Evolutionary conservation across 2,329 filamentous ascomycete genomes (phyloP), one percentile per base, ranked within the genome.

Genomic region (Macrophomina tecta): DNA sequence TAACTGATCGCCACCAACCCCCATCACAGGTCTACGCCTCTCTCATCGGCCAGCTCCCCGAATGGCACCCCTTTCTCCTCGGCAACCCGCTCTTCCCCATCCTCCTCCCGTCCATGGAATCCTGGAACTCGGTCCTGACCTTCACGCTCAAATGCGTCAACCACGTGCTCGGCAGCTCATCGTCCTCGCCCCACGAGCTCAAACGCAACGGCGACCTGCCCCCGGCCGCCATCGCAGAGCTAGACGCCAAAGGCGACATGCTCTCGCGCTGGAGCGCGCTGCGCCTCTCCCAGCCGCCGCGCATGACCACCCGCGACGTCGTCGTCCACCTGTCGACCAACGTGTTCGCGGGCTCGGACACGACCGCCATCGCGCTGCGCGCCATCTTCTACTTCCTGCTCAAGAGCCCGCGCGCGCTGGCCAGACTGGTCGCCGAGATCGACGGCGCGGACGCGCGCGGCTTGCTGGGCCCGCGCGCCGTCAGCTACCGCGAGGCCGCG

Each of bases 341-440:
- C 60, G 67, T 80, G 5, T 76, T 76, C 11, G 79, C 78, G 4
- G 79, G 79, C 1, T 73, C 72, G 0, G 79, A 81, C 55, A 79
- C 78, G 0, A 73, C 77, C 6, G 74, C 74, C 60, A 70, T 74
- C 0, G 73, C 75, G 0, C 67, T 78, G 11, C 76, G 79, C 52
- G 73, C 73, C 1, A 72, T 80, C 6, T 68, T 79, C 16, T 81
- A 81, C 62, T 72, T 72, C 53, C 75, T 48, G 67, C 65, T 68
- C 2, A 55, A 73, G 48, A 69, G 69, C 8, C 75, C 74, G 8
- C 12, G 48, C 23, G 69, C 69, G 18, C 69, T 74, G 34, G 60
- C 64, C 2, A 71, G 68, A 7, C 71, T 77, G 6, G 67, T 72
- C 1, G n/a, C 68, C 9, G 73, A 77, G 60, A 72, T 77, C 16